Percentiles rank a stretch among this genome's conserved stretches.
phyloP scores from a whole-genome alignment of 2,329 filamentous ascomycete genomes.

The Arthrinium phaeospermum region DNA sequence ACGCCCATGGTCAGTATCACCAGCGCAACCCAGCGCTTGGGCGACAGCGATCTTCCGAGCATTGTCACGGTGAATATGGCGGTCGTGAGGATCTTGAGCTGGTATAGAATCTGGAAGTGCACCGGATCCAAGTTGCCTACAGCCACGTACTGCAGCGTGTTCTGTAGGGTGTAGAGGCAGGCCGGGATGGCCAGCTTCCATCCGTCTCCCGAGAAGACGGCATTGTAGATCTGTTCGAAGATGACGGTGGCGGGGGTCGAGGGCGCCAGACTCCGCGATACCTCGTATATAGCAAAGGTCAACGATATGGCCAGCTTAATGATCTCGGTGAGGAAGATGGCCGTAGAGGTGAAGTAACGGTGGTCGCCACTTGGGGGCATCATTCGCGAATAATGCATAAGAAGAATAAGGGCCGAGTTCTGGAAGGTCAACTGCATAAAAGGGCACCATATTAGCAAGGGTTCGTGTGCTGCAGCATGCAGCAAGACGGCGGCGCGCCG shows the following conservation, averaged over 20 bases:
- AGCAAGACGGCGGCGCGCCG: not conserved
- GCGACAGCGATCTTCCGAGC: conserved; percentile 71
- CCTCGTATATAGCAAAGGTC: conserved; percentile 86
- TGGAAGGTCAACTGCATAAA: conserved; percentile 73
- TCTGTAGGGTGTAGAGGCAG: conserved; percentile 86
- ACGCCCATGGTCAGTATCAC: conserved; percentile 82
- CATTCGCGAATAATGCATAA: conserved; percentile 93
- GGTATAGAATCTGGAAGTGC: conserved; percentile 91
- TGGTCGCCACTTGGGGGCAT: conserved; percentile 87
- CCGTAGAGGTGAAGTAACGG: conserved; percentile 91
- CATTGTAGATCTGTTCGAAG: conserved; percentile 78
- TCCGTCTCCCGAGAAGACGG: conserved; percentile 86
- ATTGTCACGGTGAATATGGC: conserved; percentile 85
- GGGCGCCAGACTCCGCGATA: conserved; percentile 76
- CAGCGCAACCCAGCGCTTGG: conserved; percentile 80
- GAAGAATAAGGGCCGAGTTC: conserved; percentile 79
- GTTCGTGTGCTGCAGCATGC: conserved; percentile 31
- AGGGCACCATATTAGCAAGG: conserved; percentile 29
- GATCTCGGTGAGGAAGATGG: conserved; percentile 91
- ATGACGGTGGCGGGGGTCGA: conserved; percentile 81
- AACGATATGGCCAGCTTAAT: conserved; percentile 88
- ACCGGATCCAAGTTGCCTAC: conserved; percentile 90
- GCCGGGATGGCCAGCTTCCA: conserved; percentile 96
- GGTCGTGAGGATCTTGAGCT: conserved; percentile 91
- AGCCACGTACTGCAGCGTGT: conserved; percentile 91